Evolutionary conservation across 2,329 filamentous ascomycete species (phyloP).

Genomic region (Coniochaeta ligniaria): DNA sequence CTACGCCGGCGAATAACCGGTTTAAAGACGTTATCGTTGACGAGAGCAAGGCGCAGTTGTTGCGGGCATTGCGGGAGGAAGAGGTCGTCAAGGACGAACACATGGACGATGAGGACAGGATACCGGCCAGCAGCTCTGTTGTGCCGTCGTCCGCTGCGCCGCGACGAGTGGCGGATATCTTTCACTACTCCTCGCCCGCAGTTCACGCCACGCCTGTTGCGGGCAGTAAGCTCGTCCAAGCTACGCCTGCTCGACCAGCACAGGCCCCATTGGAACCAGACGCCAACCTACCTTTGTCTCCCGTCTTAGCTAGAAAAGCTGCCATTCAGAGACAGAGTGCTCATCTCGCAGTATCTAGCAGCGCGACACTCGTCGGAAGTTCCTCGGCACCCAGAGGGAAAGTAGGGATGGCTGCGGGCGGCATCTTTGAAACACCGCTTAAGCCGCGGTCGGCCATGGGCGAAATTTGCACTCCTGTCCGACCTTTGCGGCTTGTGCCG

Average conservation of each 20-base stretch:
- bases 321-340: not conserved
- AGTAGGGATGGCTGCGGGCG: not conserved
- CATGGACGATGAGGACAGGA: slow-evolving; percentile 30
- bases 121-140: slow-evolving; percentile 20
- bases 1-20: slow-evolving; percentile 47
- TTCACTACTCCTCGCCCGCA: slow-evolving; percentile 3
- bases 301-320: slow-evolving; percentile 8
- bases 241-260: not conserved
- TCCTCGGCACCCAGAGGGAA: slow-evolving; percentile 11
- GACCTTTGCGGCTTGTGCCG: slow-evolving; percentile 2
- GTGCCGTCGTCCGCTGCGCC: slow-evolving; percentile 17
- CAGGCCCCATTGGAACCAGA: not conserved
- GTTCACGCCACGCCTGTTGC: not conserved
- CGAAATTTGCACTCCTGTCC: not conserved
- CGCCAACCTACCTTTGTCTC: slow-evolving; percentile 6
- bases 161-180: slow-evolving; percentile 10
- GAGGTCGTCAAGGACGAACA: slow-evolving; percentile 19
- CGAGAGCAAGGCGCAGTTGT: slow-evolving; percentile 8
- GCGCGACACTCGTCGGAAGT: not conserved
- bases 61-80: slow-evolving; percentile 2
- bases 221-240: not conserved
- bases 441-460: slow-evolving; percentile 8
- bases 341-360: not conserved
- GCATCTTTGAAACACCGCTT: slow-evolving; percentile 20
- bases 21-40: slow-evolving; percentile 42